These are phyloP conservation scores for Biancaea sappan DNA, from an alignment of 306 rosid genomes.

Conservation along the genomic window DNA sequence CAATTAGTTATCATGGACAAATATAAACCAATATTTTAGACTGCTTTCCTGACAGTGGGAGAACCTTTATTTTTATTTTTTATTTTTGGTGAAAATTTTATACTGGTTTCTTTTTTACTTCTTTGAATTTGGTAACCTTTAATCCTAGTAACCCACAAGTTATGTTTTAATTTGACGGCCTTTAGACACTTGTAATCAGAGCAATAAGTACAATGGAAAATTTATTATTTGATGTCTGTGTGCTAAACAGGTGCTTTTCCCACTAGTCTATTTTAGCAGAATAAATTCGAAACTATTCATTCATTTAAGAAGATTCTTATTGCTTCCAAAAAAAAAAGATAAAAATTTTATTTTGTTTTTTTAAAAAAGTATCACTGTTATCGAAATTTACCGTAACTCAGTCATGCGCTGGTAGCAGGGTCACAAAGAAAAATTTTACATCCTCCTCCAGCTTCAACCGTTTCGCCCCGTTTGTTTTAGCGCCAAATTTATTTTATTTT, in stretches of 20 bases:
- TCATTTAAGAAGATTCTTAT: neutral
- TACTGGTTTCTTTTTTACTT: no score
- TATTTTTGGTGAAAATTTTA: no score
- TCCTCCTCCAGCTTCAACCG: neutral
- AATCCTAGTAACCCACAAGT: no score
- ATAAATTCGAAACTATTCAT: neutral
- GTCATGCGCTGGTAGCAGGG: neutral
- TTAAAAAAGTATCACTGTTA: no score
- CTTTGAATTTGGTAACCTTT: no score
- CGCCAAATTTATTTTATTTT: constrained; percentile 52
- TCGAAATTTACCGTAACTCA: neutral
- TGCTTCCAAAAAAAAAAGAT: neutral
- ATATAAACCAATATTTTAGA: no score
- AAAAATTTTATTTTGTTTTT: no score
- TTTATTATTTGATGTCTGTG: neutral
- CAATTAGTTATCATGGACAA: no score
- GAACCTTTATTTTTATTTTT: no score
- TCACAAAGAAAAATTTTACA: no score
- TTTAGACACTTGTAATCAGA: neutral
- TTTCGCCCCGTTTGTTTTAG: constrained; percentile 44
- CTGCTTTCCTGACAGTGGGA: no score
- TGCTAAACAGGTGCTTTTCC: neutral
- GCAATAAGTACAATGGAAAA: neutral
- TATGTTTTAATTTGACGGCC: neutral
- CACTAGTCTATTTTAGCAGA: neutral